Evolutionary conservation across 441 rosid species (phyloP), one percentile per base, ranked within the genome.

Genomic region (Mallotus japonicus): DNA sequence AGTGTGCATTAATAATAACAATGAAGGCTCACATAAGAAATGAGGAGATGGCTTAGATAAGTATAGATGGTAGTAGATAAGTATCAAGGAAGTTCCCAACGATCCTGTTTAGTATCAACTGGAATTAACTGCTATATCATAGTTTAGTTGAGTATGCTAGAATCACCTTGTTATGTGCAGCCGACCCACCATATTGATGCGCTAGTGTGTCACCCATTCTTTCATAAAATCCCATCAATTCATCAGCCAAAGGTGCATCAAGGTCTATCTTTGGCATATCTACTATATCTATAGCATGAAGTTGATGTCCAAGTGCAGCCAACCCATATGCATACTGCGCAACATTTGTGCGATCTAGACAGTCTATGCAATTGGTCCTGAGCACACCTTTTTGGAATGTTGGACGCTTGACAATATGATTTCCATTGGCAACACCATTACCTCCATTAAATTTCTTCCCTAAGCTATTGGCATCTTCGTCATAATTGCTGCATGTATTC

Each of bases 151-250:
- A 12, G n/a, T 57, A 75, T 51, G 22, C 51, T 47, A 67, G 59
- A 76, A 73, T 70, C 79, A 92, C 99, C 97, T 96, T 96, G 80
- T 96, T 93, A 80, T 96, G 99, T 69, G 99, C 99, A 62, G 98
- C 98, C 53, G 99, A 96, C 68, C 99, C 99, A 68, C 98, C 98
- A 85, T 96, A 96, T 76, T 96, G 99, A 71, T 90, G 90, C 20
- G 99, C 98, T 67, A 96, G 91, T 60, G 98, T 96, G 87, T 96
- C 99, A 20, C 99, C 99, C 99, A 93, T 96, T 77, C 87, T 89
- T 83, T 96, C 99, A 72, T 93, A 96, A 67, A 88, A 83, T 37
- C 87, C 84, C 99, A 94, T 96, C 77, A 96, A 84, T 55, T 85
- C 86, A 73, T 87, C 90, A 49, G 98, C 98, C 89, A 93, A 82